Evolutionary conservation across 2,329 filamentous ascomycete species (phyloP).

Genomic region (Penicillium vulpinum): DNA sequence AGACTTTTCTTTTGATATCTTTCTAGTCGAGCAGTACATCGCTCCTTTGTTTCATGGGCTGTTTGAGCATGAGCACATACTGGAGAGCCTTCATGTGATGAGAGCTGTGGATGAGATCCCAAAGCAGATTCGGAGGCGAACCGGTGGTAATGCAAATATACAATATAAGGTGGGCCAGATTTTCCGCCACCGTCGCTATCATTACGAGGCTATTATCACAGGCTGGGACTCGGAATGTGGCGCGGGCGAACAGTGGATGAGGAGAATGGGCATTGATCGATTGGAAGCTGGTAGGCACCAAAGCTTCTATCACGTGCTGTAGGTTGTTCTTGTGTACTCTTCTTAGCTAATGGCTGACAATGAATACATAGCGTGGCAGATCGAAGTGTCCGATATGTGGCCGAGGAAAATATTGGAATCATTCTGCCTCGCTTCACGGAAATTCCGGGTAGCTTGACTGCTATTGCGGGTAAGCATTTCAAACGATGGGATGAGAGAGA

Average conservation of each 20-base stretch:
- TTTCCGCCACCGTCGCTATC: conserved; percentile 78
- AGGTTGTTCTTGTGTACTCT: conserved; percentile 45
- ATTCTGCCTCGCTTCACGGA: conserved; percentile 55
- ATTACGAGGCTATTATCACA: conserved; percentile 77
- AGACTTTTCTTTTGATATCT: conserved; percentile 69
- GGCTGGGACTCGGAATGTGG: conserved; percentile 74
- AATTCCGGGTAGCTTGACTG: conserved; percentile 55
- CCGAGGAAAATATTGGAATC: conserved; percentile 77
- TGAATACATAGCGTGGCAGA: conserved; percentile 58
- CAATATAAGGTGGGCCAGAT: conserved; percentile 76
- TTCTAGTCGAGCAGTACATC: conserved; percentile 68
- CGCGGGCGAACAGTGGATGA: conserved; percentile 63
- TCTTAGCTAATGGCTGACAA: conserved; percentile 20
- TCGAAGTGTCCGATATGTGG: conserved; percentile 70
- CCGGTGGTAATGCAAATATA: conserved; percentile 47
- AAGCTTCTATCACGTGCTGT: conserved; percentile 86
- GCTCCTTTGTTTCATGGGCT: conserved; percentile 59
- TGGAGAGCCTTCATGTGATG: conserved; percentile 57
- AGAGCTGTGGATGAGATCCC: conserved; percentile 57
- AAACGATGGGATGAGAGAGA: conserved; percentile 72
- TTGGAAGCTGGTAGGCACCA: conserved; percentile 62
- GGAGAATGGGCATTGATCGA: conserved; percentile 62
- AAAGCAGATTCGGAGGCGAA: conserved; percentile 47
- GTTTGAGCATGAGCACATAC: conserved; percentile 55
- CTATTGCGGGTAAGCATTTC: conserved; percentile 79